Conservation (phyloP, 495 filamentous ascomycete species). For the Neurospora sp. region DNA sequence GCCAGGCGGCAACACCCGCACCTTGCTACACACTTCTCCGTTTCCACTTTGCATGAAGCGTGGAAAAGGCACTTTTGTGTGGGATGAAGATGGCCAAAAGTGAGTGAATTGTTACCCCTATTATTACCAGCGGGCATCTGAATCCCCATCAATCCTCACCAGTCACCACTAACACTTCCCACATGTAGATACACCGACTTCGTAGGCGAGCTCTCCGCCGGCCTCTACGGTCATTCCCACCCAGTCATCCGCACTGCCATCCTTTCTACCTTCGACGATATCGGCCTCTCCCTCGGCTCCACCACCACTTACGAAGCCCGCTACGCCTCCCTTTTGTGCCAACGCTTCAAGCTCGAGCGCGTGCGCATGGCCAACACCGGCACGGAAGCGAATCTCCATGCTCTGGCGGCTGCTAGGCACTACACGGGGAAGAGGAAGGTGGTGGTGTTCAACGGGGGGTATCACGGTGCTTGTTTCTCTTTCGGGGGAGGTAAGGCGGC, state of each 20-base stretch:
- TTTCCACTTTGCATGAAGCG: conserved; percentile 43
- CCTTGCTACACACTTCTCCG: conserved; percentile 44
- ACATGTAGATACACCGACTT: conserved; percentile 34
- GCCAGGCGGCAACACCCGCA: conserved; percentile 54
- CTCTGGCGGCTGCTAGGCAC: conserved; percentile 29
- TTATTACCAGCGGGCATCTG: background rate
- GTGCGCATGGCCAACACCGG: conserved; percentile 44
- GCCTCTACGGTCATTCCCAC: conserved; percentile 45
- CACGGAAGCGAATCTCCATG: conserved; percentile 44
- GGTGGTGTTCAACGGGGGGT: conserved; percentile 40
- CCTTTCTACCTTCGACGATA: conserved; percentile 21
- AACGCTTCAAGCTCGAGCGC: conserved; percentile 34
- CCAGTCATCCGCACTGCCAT: conserved; percentile 30
- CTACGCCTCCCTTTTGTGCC: conserved; percentile 29
- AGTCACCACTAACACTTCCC: background rate
- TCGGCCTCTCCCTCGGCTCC: conserved; percentile 33
- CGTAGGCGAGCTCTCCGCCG: conserved; percentile 43
- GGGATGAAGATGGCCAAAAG: conserved; percentile 33
- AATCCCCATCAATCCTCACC: background rate
- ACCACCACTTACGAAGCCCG: conserved; percentile 30
- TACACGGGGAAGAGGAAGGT: conserved; percentile 35
- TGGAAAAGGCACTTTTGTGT: conserved; percentile 29
- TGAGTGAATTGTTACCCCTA: conserved; percentile 10
- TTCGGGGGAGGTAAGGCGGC: conserved; percentile 22
- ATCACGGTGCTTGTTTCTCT: conserved; percentile 43